These are phyloP conservation scores for Pythium oligandrum DNA, from an alignment of 352 stramenopile genomes.

Conservation along the genomic window DNA sequence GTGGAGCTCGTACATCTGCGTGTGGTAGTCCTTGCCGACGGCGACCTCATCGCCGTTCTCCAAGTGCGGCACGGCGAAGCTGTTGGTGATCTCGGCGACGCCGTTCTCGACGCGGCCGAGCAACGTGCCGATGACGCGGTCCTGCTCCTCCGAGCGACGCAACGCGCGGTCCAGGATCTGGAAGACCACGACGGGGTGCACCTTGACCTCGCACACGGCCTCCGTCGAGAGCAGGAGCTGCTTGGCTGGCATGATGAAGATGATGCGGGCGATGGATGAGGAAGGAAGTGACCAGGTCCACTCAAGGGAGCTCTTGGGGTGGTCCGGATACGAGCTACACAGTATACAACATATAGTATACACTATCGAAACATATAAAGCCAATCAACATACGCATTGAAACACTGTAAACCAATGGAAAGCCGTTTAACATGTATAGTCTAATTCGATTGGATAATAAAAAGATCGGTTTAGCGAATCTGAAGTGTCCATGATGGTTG, in stretches of 20 bases:
- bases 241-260: conserved; percentile 34
- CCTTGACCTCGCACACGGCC: conserved; percentile 75
- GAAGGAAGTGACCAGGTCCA: too few relatives aligned
- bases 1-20: conserved; percentile 96
- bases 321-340: not conserved
- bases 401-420: too few relatives aligned
- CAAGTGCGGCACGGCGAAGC: conserved; percentile 95
- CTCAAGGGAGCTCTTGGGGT: too few relatives aligned
- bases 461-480: too few relatives aligned
- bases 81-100: conserved; percentile 92
- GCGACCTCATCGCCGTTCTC: conserved; percentile 95
- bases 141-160: conserved; percentile 89
- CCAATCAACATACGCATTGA: conserved; percentile 6
- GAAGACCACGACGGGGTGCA: conserved; percentile 96
- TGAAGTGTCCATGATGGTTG: too few relatives aligned
- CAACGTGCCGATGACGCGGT: conserved; percentile 96
- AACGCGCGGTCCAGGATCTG: conserved; percentile 96
- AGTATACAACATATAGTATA: not conserved
- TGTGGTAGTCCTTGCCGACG: conserved; percentile 98
- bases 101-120: conserved; percentile 87
- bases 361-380: conserved; percentile 13
- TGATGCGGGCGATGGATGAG: too few relatives aligned
- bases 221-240: conserved; percentile 73
- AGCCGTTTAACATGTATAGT: too few relatives aligned
- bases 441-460: too few relatives aligned